A percentile compares a stretch with the other conserved stretches of the same genome.
Evolutionary conservation across 2,329 filamentous ascomycete species (phyloP).

Genomic region (Paramyrothecium roridum): DNA sequence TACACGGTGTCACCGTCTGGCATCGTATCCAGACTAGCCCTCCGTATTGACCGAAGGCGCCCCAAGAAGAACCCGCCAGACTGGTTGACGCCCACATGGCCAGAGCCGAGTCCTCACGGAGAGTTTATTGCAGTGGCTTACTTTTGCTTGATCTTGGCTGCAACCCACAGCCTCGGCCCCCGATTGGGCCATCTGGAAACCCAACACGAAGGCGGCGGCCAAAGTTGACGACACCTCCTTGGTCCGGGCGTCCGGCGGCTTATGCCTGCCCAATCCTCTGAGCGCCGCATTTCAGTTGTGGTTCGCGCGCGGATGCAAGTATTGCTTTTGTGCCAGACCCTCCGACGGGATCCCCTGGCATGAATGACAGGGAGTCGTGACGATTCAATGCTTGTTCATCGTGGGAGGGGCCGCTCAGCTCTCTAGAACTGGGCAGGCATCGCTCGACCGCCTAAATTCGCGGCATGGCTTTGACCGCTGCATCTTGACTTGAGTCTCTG

Average conservation of each 20-base stretch:
- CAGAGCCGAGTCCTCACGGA: background rate
- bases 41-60: background rate
- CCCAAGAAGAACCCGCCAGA: background rate
- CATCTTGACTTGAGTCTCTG: too few relatives aligned
- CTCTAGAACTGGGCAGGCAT: background rate
- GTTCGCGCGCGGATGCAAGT: background rate
- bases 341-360: background rate
- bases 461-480: too few relatives aligned
- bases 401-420: background rate
- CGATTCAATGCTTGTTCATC: background rate
- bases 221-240: background rate
- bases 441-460: background rate
- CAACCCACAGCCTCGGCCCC: background rate
- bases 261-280: background rate
- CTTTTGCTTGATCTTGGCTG: background rate
- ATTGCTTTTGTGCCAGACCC: background rate
- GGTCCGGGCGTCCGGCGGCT: background rate
- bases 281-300: background rate
- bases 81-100: background rate
- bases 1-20: too few relatives aligned
- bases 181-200: background rate
- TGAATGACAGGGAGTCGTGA: background rate
- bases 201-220: background rate
- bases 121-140: background rate
- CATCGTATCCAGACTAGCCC: too few relatives aligned